phyloP scores from a whole-genome alignment of 164 flowering plant species.

The Vitis amurensis region DNA sequence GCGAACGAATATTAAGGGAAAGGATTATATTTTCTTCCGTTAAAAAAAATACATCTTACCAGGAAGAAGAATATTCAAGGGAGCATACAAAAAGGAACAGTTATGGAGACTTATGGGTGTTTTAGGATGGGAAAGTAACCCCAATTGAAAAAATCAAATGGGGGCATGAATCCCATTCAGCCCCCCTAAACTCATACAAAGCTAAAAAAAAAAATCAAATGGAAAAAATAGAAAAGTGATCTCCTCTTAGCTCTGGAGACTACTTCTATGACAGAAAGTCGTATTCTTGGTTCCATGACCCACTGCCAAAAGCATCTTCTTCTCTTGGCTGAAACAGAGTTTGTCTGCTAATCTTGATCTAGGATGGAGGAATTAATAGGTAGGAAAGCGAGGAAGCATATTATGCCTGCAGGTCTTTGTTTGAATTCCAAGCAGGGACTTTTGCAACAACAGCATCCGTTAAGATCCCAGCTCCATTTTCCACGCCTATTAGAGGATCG shows the following conservation, averaged over 20 bases:
- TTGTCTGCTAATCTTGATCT: constrained; percentile 4
- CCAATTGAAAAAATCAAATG: too few species aligned
- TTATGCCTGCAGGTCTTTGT: constrained; percentile 77
- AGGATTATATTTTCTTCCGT: too few species aligned
- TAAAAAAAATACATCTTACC: too few species aligned
- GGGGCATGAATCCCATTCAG: too few species aligned
- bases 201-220: too few species aligned
- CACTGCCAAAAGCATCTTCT: constrained; percentile 14
- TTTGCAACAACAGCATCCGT: constrained; percentile 49
- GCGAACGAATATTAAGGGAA: too few species aligned
- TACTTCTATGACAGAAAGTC: not conserved
- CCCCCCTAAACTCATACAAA: too few species aligned
- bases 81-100: too few species aligned
- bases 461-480: constrained; percentile 50
- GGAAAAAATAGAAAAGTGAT: not conserved
- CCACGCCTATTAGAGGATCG: constrained; percentile 65
- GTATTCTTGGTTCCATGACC: not conserved
- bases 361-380: not conserved
- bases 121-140: too few species aligned
- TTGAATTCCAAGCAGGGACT: constrained; percentile 64
- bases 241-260: not conserved
- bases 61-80: too few species aligned
- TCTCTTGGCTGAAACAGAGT: constrained; percentile 30
- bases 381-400: too few species aligned
- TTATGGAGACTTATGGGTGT: too few species aligned